Evolutionary conservation across 257 asterid species (phyloP), one percentile per base, ranked within the genome.

Genomic region (Scutellaria barbata): DNA sequence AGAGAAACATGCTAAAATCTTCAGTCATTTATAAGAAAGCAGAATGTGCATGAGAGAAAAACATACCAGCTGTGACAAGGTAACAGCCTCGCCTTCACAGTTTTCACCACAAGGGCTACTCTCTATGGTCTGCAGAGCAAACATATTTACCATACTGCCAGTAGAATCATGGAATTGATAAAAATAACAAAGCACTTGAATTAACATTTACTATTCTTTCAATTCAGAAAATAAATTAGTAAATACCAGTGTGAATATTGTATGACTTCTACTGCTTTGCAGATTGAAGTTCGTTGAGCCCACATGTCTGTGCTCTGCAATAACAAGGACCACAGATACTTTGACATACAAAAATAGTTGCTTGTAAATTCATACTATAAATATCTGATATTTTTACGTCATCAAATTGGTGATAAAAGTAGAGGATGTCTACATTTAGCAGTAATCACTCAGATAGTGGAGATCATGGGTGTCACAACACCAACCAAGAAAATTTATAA

Each of bases 221-320:
- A 71, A 52, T 17, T 50, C 45, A 52, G 37, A 69, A 61, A 61
- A 39, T 18, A 60, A 72, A 40, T 52, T 75, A 65, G 50, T 57
- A 47, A 45, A 57, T 88, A 95, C 99, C 99, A 95, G 87, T 0
- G 98, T 92, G 86, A 95, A 95, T 84, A 95, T 95, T 78, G 99
- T 95, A 82, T 95, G 99, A 80, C 99, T 95, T 87, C 99, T 89
- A 87, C 99, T 95, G 89, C 99, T 95, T 68, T 83, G 99, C 77
- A 92, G 67, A 85, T 95, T 95, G 90, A 95, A 95, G 82, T 89
- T 89, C 40, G 99, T 95, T n/a, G 99, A 95, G 74, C 99, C 99
- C 74, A 95, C 97, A 68, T 95, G 99, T 81, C 99, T 86, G 79
- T 95, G 99, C 87, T 95, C 99, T 95, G 90, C 84, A 81, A 60